A percentile compares a stretch with the other conserved stretches of the same genome.
These are phyloP conservation scores for Aspergillus intermedius DNA, from an alignment of 2,329 filamentous ascomycete genomes.

Conservation along the genomic window DNA sequence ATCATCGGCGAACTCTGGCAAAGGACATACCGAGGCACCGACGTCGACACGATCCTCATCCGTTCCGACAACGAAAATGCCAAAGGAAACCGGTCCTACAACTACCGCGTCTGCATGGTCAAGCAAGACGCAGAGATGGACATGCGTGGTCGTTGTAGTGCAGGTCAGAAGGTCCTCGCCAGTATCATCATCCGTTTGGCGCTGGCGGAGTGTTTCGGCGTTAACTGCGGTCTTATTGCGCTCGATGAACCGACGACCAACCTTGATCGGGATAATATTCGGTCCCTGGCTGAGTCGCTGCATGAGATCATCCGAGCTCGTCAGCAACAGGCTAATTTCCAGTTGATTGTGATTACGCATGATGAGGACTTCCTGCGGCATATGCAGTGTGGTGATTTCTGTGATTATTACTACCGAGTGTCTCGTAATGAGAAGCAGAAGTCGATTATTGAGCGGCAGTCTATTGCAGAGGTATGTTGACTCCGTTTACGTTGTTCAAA, in stretches of 20 bases:
- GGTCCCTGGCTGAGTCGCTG: conserved; percentile 74
- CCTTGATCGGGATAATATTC: conserved; percentile 90
- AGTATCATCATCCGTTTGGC: conserved; percentile 96
- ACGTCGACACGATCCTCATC: conserved; percentile 95
- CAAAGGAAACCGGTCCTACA: conserved; percentile 75
- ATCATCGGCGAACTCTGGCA: conserved; percentile 97
- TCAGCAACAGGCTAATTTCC: conserved; percentile 85
- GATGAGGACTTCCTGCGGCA: conserved; percentile 91
- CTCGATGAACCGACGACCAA: conserved; percentile 98
- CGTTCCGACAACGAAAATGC: conserved; percentile 78
- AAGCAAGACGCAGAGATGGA: conserved; percentile 98
- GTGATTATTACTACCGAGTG: conserved; percentile 85
- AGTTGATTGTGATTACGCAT: conserved; percentile 97
- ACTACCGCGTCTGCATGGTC: conserved; percentile 96
- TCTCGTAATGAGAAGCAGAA: conserved; percentile 78
- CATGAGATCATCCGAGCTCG: conserved; percentile 80
- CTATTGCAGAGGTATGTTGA: conserved; percentile 43
- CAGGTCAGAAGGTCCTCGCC: conserved; percentile 92
- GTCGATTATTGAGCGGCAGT: conserved; percentile 68
- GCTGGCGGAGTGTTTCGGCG: conserved; percentile 90
- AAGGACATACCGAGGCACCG: conserved; percentile 91
- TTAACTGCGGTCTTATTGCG: conserved; percentile 92
- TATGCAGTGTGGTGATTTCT: conserved; percentile 92
- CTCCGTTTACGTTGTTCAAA: not conserved
- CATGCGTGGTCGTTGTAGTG: conserved; percentile 95